Evolutionary conservation across 2,329 filamentous ascomycete species (phyloP).

Genomic region (Aspergillus intermedius): DNA sequence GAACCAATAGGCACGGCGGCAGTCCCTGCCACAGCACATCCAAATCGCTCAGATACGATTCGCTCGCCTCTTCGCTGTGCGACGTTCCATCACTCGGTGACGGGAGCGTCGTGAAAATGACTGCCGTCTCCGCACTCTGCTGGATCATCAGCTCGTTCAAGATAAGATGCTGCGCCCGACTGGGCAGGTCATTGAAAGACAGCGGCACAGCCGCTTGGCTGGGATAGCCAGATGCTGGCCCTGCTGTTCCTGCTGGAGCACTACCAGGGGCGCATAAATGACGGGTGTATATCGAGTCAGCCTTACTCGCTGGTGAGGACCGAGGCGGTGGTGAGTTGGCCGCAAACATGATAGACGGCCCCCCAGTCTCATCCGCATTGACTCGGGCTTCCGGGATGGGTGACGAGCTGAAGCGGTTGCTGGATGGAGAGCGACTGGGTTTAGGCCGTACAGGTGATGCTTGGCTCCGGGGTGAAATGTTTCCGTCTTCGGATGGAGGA

Average conservation of each 20-base stretch:
- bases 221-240: slow-evolving; percentile 43
- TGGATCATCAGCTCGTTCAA: slow-evolving; percentile 74
- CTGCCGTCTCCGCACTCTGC: slow-evolving; percentile 64
- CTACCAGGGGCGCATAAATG: slow-evolving; percentile 13
- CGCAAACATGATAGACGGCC: slow-evolving; percentile 70
- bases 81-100: slow-evolving; percentile 73
- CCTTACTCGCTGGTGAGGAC: slow-evolving; percentile 10
- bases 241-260: slow-evolving; percentile 15
- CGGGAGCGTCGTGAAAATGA: slow-evolving; percentile 76
- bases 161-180: slow-evolving; percentile 77
- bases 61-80: slow-evolving; percentile 60
- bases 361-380: slow-evolving; percentile 57
- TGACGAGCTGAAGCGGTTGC: slow-evolving; percentile 58
- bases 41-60: slow-evolving; percentile 69
- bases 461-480: slow-evolving; percentile 16
- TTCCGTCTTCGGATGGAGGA: neutral
- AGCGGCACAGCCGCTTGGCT: slow-evolving; percentile 60
- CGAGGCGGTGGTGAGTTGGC: slow-evolving; percentile 37
- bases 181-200: slow-evolving; percentile 80
- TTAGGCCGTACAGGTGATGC: slow-evolving; percentile 16
- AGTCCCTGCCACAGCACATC: slow-evolving; percentile 71
- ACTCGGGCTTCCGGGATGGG: slow-evolving; percentile 66
- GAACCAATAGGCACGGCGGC: slow-evolving; percentile 69
- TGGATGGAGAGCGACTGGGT: slow-evolving; percentile 26
- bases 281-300: slow-evolving; percentile 35